These are phyloP conservation scores for Elsinoe batatas DNA, from an alignment of 2,329 filamentous ascomycete genomes.

Conservation along the genomic window DNA sequence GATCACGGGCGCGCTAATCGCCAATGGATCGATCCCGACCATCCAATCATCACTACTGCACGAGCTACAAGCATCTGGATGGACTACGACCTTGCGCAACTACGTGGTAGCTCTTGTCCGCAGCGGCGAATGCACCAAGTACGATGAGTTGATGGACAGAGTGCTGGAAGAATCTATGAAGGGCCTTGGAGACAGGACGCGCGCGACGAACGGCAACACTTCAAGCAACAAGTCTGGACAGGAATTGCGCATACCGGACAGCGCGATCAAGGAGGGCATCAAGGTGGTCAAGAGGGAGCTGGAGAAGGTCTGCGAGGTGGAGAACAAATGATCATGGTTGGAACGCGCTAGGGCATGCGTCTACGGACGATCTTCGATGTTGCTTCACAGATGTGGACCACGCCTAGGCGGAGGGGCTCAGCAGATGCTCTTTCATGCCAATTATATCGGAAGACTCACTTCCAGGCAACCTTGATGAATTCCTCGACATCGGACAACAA, in stretches of 20 bases:
- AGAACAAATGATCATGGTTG: neutral
- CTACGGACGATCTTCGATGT: neutral
- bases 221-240: slow-evolving; percentile 20
- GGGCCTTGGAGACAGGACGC: slow-evolving; percentile 22
- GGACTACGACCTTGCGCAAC: slow-evolving; percentile 46
- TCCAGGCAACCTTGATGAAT: slow-evolving; percentile 20
- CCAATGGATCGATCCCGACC: slow-evolving; percentile 42
- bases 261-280: slow-evolving; percentile 43
- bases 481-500: slow-evolving; percentile 27
- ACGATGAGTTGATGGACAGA: slow-evolving; percentile 45
- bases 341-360: neutral
- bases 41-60: slow-evolving; percentile 47
- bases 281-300: slow-evolving; percentile 42
- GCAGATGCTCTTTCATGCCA: no score
- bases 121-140: slow-evolving; percentile 47
- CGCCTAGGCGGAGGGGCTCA: neutral
- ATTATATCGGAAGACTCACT: no score
- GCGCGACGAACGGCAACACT: slow-evolving; percentile 16
- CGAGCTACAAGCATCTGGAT: slow-evolving; percentile 48
- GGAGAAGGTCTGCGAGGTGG: slow-evolving; percentile 18
- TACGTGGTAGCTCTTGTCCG: slow-evolving; percentile 49
- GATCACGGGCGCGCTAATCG: slow-evolving; percentile 38
- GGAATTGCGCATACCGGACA: slow-evolving; percentile 24
- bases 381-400: neutral
- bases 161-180: slow-evolving; percentile 39